Percentiles rank a stretch among this genome's conserved stretches.
phyloP scores from a whole-genome alignment of 208 protist species.

The Trichomonas tenax region DNA sequence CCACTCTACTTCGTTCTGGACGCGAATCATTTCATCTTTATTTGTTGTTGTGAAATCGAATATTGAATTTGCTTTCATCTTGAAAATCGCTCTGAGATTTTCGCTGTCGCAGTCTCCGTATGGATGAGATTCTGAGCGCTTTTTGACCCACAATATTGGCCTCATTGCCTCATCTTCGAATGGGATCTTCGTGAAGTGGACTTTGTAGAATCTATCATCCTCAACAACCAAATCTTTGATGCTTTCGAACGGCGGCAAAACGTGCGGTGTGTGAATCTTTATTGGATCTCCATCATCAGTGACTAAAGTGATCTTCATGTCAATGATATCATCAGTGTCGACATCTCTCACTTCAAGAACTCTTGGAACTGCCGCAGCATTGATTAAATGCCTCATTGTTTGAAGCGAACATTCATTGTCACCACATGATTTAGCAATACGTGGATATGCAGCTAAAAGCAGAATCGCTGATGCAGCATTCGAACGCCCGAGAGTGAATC shows the following conservation, averaged over 20 bases:
- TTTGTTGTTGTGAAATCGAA: not conserved
- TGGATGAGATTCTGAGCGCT: not conserved
- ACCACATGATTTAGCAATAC: not conserved
- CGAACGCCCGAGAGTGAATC: not conserved
- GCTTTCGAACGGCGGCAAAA: not conserved
- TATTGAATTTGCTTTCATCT: not conserved
- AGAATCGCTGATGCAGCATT: not conserved
- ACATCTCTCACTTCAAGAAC: constrained; percentile 4
- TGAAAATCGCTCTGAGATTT: not conserved
- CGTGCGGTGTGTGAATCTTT: not conserved
- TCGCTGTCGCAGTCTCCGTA: not conserved
- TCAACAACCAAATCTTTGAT: not conserved
- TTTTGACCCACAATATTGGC: constrained; percentile 4
- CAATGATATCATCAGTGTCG: not conserved
- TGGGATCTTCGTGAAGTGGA: not conserved
- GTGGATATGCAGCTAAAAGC: not conserved
- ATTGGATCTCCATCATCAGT: not conserved
- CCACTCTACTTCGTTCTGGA: not conserved
- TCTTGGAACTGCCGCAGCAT: not conserved
- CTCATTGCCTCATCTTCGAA: not conserved
- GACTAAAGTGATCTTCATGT: not conserved
- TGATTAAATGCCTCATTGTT: not conserved
- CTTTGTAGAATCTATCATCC: not conserved
- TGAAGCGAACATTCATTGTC: not conserved
- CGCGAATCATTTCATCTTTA: not conserved